Percentiles rank a stretch among this genome's conserved stretches.
Evolutionary conservation across 768 basidiomycete genomes (phyloP).

Genomic region (Leccinum aurantiacum): DNA sequence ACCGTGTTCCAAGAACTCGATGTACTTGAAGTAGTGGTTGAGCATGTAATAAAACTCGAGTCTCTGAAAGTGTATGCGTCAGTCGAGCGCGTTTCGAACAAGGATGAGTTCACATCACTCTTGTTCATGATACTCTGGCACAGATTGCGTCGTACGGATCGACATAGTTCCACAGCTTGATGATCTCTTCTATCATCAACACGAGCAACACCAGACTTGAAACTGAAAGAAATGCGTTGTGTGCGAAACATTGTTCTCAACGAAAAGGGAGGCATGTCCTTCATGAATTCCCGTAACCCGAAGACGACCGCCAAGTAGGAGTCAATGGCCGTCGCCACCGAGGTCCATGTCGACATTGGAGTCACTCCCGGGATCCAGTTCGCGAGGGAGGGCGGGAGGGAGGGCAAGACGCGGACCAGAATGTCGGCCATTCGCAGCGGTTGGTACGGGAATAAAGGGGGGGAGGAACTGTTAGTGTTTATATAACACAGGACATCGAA

Average conservation of each 20-base stretch:
- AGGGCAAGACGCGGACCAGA: constrained; percentile 9
- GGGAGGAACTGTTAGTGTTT: too few species aligned
- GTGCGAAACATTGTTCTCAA: constrained; percentile 76
- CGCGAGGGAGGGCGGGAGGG: constrained; percentile 53
- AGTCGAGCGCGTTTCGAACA: constrained; percentile 3
- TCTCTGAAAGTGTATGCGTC: constrained; percentile 44
- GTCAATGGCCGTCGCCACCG: constrained; percentile 65
- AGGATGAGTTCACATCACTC: constrained; percentile 48
- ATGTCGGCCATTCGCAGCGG: constrained; percentile 10
- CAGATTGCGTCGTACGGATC: constrained; percentile 80
- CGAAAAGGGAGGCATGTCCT: constrained; percentile 63
- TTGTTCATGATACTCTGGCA: constrained; percentile 72
- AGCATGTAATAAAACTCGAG: constrained; percentile 95
- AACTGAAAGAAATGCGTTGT: constrained; percentile 81
- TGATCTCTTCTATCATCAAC: constrained; percentile 83
- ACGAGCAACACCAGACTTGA: constrained; percentile 78
- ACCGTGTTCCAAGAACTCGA: constrained; percentile 92
- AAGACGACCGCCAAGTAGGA: constrained; percentile 86
- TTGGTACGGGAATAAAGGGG: not conserved
- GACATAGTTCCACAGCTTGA: constrained; percentile 67
- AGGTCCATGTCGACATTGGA: constrained; percentile 73
- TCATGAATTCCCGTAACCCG: constrained; percentile 79
- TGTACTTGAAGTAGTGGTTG: constrained; percentile 97
- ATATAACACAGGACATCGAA: too few species aligned
- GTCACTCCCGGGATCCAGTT: constrained; percentile 73